These are phyloP conservation scores for Candida frijolesensis DNA, from an alignment of 1,139 yeast genomes.

Conservation along the genomic window DNA sequence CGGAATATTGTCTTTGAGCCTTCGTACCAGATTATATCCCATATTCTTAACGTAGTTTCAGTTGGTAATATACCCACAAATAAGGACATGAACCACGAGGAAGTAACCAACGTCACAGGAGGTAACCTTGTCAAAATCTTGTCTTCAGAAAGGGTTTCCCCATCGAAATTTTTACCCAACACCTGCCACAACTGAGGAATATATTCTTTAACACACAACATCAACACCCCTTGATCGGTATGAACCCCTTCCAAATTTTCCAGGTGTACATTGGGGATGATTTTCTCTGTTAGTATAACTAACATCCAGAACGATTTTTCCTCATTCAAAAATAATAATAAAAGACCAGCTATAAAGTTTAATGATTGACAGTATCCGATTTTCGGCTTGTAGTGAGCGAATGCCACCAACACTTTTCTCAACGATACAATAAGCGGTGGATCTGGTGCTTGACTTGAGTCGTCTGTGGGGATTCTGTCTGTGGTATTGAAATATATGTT, in stretches of 20 bases:
- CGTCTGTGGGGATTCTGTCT: background rate
- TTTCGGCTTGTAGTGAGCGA: slow-evolving; percentile 83
- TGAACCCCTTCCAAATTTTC: slow-evolving; percentile 91
- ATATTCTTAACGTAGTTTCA: slow-evolving; percentile 82
- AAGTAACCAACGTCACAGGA: slow-evolving; percentile 88
- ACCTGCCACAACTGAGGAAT: slow-evolving; percentile 79
- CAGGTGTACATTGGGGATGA: slow-evolving; percentile 91
- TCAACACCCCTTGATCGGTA: slow-evolving; percentile 90
- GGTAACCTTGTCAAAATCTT: slow-evolving; percentile 73
- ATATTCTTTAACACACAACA: slow-evolving; percentile 83
- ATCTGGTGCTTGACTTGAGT: slow-evolving; percentile 33
- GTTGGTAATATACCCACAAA: slow-evolving; percentile 87
- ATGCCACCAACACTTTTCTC: slow-evolving; percentile 80
- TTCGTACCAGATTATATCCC: slow-evolving; percentile 95
- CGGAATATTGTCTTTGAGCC: slow-evolving; percentile 87
- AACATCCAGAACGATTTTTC: slow-evolving; percentile 95
- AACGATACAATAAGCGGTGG: slow-evolving; percentile 69
- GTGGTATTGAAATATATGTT: slow-evolving; percentile 64
- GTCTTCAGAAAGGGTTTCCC: slow-evolving; percentile 53
- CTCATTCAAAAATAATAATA: slow-evolving; percentile 81
- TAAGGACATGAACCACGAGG: slow-evolving; percentile 97
- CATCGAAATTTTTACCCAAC: slow-evolving; percentile 47
- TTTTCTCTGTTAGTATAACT: slow-evolving; percentile 81
- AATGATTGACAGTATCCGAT: slow-evolving; percentile 96
- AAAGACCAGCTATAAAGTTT: slow-evolving; percentile 85